Conservation (phyloP, 1,284 basidiomycete species). For the Cerrena zonata region DNA sequence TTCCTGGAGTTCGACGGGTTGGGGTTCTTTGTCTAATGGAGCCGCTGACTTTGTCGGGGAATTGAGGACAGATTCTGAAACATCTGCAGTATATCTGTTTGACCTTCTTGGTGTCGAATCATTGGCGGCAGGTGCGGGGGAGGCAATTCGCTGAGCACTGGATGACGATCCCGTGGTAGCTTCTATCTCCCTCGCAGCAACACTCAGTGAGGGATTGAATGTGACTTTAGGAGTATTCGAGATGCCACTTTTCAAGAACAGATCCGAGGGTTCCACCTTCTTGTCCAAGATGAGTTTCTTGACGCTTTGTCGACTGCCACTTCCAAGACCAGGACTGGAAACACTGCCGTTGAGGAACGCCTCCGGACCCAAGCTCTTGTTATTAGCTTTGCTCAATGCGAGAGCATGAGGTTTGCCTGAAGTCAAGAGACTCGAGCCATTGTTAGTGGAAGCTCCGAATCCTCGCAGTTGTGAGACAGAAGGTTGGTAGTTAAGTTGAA, state of each 20-base stretch:
- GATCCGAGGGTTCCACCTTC: slow-evolving; percentile 65
- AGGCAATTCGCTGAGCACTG: slow-evolving; percentile 21
- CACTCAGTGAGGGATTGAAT: slow-evolving; percentile 68
- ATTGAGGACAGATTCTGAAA: slow-evolving; percentile 10
- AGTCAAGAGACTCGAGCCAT: slow-evolving; percentile 38
- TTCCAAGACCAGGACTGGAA: slow-evolving; percentile 67
- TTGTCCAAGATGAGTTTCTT: slow-evolving; percentile 92
- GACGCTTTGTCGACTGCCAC: slow-evolving; percentile 75
- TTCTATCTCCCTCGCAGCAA: slow-evolving; percentile 69
- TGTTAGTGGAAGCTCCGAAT: slow-evolving; percentile 46
- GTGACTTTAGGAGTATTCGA: slow-evolving; percentile 48
- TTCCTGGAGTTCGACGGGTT: slow-evolving; percentile 49
- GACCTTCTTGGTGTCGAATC: slow-evolving; percentile 32
- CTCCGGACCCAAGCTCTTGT: slow-evolving; percentile 45
- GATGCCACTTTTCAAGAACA: slow-evolving; percentile 54
- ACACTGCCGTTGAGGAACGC: slow-evolving; percentile 46
- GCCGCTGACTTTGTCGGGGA: slow-evolving; percentile 14
- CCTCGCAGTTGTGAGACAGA: slow-evolving; percentile 66
- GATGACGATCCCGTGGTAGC: slow-evolving; percentile 26
- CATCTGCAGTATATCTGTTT: slow-evolving; percentile 39
- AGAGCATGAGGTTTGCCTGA: slow-evolving; percentile 50
- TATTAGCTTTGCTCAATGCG: slow-evolving; percentile 41
- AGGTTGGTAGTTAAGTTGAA: slow-evolving; percentile 58
- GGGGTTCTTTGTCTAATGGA: slow-evolving; percentile 3
- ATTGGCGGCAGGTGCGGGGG: slow-evolving; percentile 37